Conservation (phyloP, 2,329 filamentous ascomycete species). For the Calonectria leucothoes region DNA sequence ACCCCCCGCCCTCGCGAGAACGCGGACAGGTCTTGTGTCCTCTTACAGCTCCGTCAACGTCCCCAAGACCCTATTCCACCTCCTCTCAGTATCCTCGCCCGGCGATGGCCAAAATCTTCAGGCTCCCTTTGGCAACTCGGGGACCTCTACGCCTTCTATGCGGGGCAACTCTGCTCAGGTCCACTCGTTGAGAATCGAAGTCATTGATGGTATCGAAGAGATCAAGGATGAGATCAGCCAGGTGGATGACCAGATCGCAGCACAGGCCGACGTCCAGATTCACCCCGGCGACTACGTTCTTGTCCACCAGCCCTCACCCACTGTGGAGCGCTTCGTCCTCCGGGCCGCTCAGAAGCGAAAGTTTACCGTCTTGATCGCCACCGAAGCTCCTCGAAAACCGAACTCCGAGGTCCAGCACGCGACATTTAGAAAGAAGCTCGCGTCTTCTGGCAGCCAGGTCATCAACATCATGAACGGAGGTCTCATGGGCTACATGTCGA, state of each 20-base stretch:
- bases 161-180: constrained; percentile 56
- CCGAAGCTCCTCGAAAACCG: constrained; percentile 62
- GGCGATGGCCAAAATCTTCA: constrained; percentile 50
- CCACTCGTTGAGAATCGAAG: constrained; percentile 86
- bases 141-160: constrained; percentile 61
- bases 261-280: constrained; percentile 90
- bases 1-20: constrained; percentile 43
- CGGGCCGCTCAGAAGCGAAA: constrained; percentile 89
- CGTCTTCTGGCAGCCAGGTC: constrained; percentile 81
- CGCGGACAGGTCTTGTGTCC: constrained; percentile 66
- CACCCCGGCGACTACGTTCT: constrained; percentile 93
- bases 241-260: constrained; percentile 92
- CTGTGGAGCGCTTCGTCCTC: constrained; percentile 89
- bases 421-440: constrained; percentile 81
- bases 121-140: constrained; percentile 60
- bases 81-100: constrained; percentile 79
- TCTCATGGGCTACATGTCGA: constrained; percentile 93
- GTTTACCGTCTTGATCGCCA: constrained; percentile 89
- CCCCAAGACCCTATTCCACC: constrained; percentile 85
- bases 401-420: constrained; percentile 56
- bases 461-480: constrained; percentile 87
- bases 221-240: constrained; percentile 95
- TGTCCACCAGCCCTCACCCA: constrained; percentile 86
- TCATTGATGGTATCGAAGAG: constrained; percentile 93
- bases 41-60: constrained; percentile 74